phyloP scores from a whole-genome alignment of 2,329 filamentous ascomycete genomes.

The Alternaria rosae region DNA sequence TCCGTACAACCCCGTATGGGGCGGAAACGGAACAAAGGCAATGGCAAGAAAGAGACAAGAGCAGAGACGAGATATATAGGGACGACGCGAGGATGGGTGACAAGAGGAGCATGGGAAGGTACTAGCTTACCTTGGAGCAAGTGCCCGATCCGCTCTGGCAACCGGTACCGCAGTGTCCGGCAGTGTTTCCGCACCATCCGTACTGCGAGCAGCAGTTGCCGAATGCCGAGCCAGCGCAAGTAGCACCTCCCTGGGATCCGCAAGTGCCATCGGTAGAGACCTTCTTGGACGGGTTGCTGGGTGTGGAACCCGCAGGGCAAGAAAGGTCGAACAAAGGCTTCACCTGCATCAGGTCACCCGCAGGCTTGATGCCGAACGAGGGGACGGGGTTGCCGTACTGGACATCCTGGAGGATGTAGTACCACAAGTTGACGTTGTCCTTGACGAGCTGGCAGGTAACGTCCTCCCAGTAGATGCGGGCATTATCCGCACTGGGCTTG shows the following conservation, averaged over 20 bases:
- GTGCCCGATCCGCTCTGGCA: constrained; percentile 14
- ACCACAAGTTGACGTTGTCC: constrained; percentile 64
- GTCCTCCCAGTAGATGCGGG: constrained; percentile 80
- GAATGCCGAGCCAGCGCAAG: neutral
- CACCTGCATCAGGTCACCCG: constrained; percentile 40
- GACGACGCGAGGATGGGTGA: constrained; percentile 24
- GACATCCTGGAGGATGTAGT: constrained; percentile 79
- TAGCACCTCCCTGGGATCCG: neutral
- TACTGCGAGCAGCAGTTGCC: neutral
- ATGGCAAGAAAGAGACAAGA: constrained; percentile 8
- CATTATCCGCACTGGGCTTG: constrained; percentile 70
- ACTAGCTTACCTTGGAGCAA: constrained; percentile 33
- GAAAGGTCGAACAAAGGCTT: constrained; percentile 47
- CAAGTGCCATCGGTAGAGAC: neutral
- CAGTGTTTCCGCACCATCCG: neutral
- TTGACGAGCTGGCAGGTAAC: constrained; percentile 76
- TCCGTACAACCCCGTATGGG: constrained; percentile 31
- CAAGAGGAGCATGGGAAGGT: constrained; percentile 25
- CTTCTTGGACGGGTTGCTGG: neutral
- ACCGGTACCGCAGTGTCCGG: neutral
- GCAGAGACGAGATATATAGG: constrained; percentile 24
- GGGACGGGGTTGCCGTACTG: constrained; percentile 66
- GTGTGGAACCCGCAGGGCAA: constrained; percentile 33
- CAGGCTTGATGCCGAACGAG: constrained; percentile 73
- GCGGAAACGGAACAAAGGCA: constrained; percentile 23